Percentiles rank a stretch among this genome's conserved stretches.
Evolutionary conservation across 2,329 filamentous ascomycete species (phyloP).

Genomic region (Harringtonia aguacate): DNA sequence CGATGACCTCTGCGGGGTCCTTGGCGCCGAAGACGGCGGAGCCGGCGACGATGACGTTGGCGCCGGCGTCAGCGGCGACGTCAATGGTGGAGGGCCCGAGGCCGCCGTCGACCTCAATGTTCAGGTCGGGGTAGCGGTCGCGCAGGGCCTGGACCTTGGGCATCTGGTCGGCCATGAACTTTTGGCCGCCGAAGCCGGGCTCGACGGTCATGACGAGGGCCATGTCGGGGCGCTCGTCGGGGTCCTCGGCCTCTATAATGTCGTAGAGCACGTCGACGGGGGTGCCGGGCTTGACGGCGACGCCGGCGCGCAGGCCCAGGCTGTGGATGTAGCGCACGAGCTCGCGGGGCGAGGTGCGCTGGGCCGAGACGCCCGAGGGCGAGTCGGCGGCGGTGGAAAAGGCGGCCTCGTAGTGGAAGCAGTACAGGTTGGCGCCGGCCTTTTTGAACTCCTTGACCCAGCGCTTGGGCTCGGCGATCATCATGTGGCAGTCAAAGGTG

Average conservation of each 20-base stretch:
- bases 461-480: slow-evolving; percentile 98
- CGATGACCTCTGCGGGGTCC: slow-evolving; percentile 79
- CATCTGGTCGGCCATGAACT: slow-evolving; percentile 94
- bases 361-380: slow-evolving; percentile 57
- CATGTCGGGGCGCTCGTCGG: slow-evolving; percentile 89
- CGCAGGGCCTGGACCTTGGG: slow-evolving; percentile 85
- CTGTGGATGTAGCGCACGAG: slow-evolving; percentile 87
- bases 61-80: slow-evolving; percentile 86
- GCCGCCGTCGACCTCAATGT: slow-evolving; percentile 93
- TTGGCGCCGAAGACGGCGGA: slow-evolving; percentile 91
- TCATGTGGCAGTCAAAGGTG: slow-evolving; percentile 99
- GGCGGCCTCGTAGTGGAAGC: slow-evolving; percentile 98
- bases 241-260: slow-evolving; percentile 62
- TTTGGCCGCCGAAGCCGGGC: slow-evolving; percentile 94
- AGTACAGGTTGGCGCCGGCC: slow-evolving; percentile 96
- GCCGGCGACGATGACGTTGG: slow-evolving; percentile 95
- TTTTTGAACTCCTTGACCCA: slow-evolving; percentile 95
- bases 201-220: slow-evolving; percentile 97
- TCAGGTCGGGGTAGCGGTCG: slow-evolving; percentile 75
- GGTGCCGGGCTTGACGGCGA: slow-evolving; percentile 92
- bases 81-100: slow-evolving; percentile 83
- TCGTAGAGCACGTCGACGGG: slow-evolving; percentile 87
- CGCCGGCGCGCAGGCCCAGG: slow-evolving; percentile 77
- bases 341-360: slow-evolving; percentile 70
- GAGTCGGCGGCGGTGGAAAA: slow-evolving; percentile 76